Conservation (phyloP, 2,329 filamentous ascomycete species). For the Emmonsiellopsis sp. region DNA sequence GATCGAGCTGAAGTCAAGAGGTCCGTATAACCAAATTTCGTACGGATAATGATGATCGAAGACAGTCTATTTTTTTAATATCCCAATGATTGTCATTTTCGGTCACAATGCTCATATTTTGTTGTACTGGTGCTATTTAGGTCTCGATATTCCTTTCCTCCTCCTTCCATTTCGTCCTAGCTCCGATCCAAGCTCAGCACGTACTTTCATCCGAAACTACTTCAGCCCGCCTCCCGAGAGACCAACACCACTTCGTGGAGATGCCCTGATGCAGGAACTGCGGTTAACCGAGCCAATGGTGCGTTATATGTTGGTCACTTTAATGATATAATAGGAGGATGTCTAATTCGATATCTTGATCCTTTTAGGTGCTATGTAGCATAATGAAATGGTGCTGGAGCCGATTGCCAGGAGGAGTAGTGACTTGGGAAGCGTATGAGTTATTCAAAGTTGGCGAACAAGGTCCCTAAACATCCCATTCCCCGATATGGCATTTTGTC, state of each 20-base stretch:
- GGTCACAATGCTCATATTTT: slow-evolving; percentile 15
- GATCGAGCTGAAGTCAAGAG: slow-evolving; percentile 85
- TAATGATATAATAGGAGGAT: neutral
- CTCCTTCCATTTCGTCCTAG: slow-evolving; percentile 90
- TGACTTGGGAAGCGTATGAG: slow-evolving; percentile 96
- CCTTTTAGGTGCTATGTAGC: slow-evolving; percentile 70
- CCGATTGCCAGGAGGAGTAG: slow-evolving; percentile 77
- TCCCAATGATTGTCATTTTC: neutral
- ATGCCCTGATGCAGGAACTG: slow-evolving; percentile 71
- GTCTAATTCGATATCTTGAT: slow-evolving; percentile 7
- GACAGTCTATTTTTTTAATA: no score
- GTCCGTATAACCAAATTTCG: slow-evolving; percentile 44
- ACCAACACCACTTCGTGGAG: slow-evolving; percentile 52
- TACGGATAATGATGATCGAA: neutral
- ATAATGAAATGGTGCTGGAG: slow-evolving; percentile 99
- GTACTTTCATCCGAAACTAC: slow-evolving; percentile 86
- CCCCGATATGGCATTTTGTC: slow-evolving; percentile 7
- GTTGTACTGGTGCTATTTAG: slow-evolving; percentile 38
- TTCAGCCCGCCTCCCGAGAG: slow-evolving; percentile 62
- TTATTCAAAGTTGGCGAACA: slow-evolving; percentile 90
- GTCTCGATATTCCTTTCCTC: slow-evolving; percentile 82
- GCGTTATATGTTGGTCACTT: slow-evolving; percentile 24
- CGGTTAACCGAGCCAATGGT: slow-evolving; percentile 93
- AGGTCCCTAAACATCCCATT: slow-evolving; percentile 47
- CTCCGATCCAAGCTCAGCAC: slow-evolving; percentile 82